Evolutionary conservation across 1,284 basidiomycete species (phyloP), one percentile per base, ranked within the genome.

Genomic region (Entoloma clypeatum): DNA sequence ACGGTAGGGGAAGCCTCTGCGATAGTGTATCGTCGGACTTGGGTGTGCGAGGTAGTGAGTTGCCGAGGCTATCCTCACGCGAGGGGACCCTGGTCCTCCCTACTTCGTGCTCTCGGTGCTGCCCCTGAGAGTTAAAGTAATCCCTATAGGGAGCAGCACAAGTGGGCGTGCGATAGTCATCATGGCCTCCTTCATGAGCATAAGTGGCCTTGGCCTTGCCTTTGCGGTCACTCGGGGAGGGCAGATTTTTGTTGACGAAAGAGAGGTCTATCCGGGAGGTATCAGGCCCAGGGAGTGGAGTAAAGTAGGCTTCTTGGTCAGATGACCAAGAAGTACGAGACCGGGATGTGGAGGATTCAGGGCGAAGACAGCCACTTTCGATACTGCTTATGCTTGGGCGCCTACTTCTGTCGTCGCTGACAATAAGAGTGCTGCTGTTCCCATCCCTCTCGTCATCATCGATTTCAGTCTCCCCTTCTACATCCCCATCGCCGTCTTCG

Each of bases 241-340:
- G 33, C 11, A 38, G 33, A 11, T 45, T 36, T 10, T 28, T 11
- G 17, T 58, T 45, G 16, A 61, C 42, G 41, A 63, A 61, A 19
- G 60, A 60, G 10, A 62, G 31, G 26, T 65, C 59, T 23, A 68
- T 38, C 25, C 47, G 49, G 11, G 60, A 58, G 4, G 51, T 52
- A 19, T 63, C 61, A 14, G 60, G 54, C 17, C 44, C 47, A 7
- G 67, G 60, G 25, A 60, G 56, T 14, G 31, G 22, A 17, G 25
- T 31, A 13, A 43, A 42, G 3, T 34, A 45, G 7, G 48, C 49
- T 18, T 31, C 22, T 14, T 54, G 34, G 27, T 56, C 52, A n/a
- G 57, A 58, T 2, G 55, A 56, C 9, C 47, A 47, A 16, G 49
- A 38, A 9, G 50, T 46, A 17, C 41, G 49, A 1, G 37, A 36